These are phyloP conservation scores for Sambucus nigra DNA, from an alignment of 129 eudicot genomes.

Conservation along the genomic window DNA sequence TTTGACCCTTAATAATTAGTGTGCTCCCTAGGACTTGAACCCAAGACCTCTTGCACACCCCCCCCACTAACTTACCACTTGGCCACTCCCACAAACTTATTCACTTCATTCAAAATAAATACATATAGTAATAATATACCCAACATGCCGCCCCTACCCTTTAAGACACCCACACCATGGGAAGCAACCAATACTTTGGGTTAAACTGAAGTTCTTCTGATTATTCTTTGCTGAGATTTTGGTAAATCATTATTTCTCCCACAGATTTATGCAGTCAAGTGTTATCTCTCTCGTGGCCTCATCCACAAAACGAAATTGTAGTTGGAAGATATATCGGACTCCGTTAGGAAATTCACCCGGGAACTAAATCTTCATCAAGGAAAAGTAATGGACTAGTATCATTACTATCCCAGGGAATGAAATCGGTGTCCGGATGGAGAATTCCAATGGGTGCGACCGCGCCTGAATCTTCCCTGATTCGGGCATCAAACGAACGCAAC, in stretches of 20 bases:
- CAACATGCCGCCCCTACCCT: constrained; percentile 44
- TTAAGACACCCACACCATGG: constrained; percentile 53
- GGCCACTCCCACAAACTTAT: too few relatives aligned
- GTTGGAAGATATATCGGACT: constrained; percentile 54
- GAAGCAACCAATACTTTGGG: constrained; percentile 58
- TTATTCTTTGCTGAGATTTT: constrained; percentile 41
- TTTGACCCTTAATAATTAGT: too few relatives aligned
- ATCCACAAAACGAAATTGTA: constrained; percentile 55
- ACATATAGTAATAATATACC: too few relatives aligned
- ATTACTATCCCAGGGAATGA: constrained; percentile 52
- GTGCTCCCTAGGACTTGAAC: too few relatives aligned
- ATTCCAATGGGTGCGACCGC: constrained; percentile 58
- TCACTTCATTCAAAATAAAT: too few relatives aligned
- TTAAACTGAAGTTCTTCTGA: constrained; percentile 62
- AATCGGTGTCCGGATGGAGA: constrained; percentile 84
- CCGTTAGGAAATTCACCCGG: constrained; percentile 61
- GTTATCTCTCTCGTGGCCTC: constrained; percentile 40
- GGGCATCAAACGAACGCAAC: constrained; percentile 52
- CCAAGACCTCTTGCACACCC: too few relatives aligned
- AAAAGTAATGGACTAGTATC: constrained; percentile 67
- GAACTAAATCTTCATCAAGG: constrained; percentile 68
- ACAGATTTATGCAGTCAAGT: constrained; percentile 78
- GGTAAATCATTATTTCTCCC: constrained; percentile 57
- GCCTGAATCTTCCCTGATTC: constrained; percentile 52
- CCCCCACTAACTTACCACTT: too few relatives aligned